Base-by-base conservation (phyloP, 2,329 filamentous ascomycete species). In the Neopestalotiopsis rosae region DNA sequence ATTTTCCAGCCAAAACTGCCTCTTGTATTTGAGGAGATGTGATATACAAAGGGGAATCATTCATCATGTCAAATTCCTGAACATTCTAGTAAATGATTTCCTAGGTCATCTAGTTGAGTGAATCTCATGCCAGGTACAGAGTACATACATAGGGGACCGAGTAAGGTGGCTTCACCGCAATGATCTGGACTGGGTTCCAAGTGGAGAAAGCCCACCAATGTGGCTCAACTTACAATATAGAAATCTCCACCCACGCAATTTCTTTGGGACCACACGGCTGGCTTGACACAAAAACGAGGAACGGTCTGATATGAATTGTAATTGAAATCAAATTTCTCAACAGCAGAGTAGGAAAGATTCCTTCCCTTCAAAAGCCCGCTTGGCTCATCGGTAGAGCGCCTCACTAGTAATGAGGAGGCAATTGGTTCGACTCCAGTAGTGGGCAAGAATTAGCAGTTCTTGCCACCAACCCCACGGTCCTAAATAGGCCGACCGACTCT, bases 381-480 rank as follows among this genome's bases (percentile, higher is more conserved):
- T 59, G 57, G 57, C 57, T 59, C 57, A 59, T 30, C 57, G 57
- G 57, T 59, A 59, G 57, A 59, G 57, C 57, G 57, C 57, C 57
- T 59, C 57, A 59, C 57, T 59, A 59, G 57, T 59, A 59, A 59
- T 59, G 57, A 59, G 57, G 57, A 59, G 57, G 57, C 57, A 34
- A 59, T 59, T 34, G 57, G 57, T 59, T 59, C 57, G 57, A 59
- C 57, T 59, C 57, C 57, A 34, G 30, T 59, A 59, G 24, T 59
- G 57, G 57, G 57, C 57, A 59, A 52, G 45, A 52, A 52, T 52
- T 59, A 59, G 2, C 30, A 59, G 20, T 34, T 59, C 57, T 34
- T 59, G 57, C 45, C 45, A 52, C 45, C 45, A 52, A 52, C 24
- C 45, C 1, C 12, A 52, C 45, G 45, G 45, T 52, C 45, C 45